phyloP scores from a whole-genome alignment of 192 early-diverging fungal species.

The Polychytrium aggregatum region DNA sequence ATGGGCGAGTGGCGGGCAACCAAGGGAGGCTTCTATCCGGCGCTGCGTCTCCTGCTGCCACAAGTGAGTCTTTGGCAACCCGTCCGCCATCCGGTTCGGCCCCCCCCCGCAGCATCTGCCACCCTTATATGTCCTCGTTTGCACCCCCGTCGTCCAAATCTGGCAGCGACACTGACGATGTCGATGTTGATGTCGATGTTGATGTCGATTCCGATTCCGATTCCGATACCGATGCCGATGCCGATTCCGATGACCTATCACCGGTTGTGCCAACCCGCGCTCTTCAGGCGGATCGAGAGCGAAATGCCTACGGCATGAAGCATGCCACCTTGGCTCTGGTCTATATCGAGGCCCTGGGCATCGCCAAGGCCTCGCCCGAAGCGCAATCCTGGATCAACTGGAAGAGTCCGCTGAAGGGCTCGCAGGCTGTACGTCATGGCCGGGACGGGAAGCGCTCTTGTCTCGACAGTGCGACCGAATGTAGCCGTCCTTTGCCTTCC shows the following conservation, averaged over 20 bases:
- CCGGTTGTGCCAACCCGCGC: no score
- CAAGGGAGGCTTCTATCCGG: conserved; percentile 12
- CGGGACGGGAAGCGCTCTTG: no score
- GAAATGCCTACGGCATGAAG: conserved; percentile 55
- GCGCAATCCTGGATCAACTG: conserved; percentile 65
- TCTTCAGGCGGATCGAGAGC: conserved; percentile 33
- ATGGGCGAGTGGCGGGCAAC: conserved; percentile 7
- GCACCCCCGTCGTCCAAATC: neutral
- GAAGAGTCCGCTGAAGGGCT: conserved; percentile 33
- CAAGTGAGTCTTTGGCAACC: conserved; percentile 17
- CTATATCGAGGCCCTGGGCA: conserved; percentile 49
- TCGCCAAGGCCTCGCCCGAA: conserved; percentile 43
- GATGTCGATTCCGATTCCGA: no score
- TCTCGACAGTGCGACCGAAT: no score
- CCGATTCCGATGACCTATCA: no score
- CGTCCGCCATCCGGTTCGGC: no score
- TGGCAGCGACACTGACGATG: no score
- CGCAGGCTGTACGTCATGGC: no score
- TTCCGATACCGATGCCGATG: no score
- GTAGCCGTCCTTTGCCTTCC: no score
- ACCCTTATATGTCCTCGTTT: conserved; percentile 3
- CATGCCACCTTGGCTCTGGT: conserved; percentile 51
- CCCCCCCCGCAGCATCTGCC: neutral
- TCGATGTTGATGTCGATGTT: no score
- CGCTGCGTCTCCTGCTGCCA: conserved; percentile 25